Conservation (phyloP, 1,284 basidiomycete species). For the Sanghuangporus sanghuang region DNA sequence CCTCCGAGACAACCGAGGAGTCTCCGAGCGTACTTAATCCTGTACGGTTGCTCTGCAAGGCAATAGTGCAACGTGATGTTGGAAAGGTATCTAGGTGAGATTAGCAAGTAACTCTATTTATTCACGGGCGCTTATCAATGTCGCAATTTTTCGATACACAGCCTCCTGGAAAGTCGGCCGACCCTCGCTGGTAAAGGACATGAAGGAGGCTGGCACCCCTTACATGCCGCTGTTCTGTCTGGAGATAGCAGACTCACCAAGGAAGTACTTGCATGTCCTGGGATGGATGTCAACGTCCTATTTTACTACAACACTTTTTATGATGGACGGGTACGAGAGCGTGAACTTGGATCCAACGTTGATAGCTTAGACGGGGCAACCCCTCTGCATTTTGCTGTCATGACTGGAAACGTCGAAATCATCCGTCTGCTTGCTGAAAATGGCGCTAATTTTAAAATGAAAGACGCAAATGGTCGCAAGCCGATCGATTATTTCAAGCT, state of each 20-base stretch:
- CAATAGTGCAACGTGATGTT: background rate
- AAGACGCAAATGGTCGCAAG: background rate
- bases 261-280: background rate
- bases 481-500: slow-evolving; percentile 9
- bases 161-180: background rate
- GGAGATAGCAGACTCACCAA: slow-evolving; percentile 1
- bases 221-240: slow-evolving; percentile 4
- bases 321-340: background rate
- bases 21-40: background rate
- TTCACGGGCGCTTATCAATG: background rate
- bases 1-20: background rate
- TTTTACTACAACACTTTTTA: background rate
- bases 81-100: background rate
- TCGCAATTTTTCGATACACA: background rate
- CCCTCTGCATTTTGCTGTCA: slow-evolving; percentile 11
- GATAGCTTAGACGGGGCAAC: background rate
- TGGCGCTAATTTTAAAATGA: background rate
- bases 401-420: slow-evolving; percentile 3
- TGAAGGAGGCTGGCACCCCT: background rate
- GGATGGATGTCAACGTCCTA: background rate
- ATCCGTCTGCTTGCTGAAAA: background rate
- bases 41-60: background rate
- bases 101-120: background rate
- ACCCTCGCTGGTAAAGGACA: background rate
- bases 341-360: background rate